Evolutionary conservation across 192 early-diverging fungal genomes (phyloP), one percentile per base, ranked within the genome.

Genomic region (Podila clonocystis): DNA sequence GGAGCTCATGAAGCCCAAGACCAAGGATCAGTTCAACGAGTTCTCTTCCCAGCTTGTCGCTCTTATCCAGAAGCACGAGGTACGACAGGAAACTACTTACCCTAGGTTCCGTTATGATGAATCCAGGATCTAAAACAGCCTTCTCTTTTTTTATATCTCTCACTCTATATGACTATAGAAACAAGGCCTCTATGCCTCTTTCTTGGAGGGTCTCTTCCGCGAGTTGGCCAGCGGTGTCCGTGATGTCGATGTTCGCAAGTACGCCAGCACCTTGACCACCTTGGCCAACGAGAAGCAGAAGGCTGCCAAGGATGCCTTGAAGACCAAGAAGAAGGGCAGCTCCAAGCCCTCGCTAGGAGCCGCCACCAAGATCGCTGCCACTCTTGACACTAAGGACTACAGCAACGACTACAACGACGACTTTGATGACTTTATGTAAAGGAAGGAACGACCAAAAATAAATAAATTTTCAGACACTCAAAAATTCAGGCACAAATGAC

Each of bases 231-330:
- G 74, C 28, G 85, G 90, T 11, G 77, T 91, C 33, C 71, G 71
- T 50, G 93, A 94, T 62, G 71, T 84, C 7, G 92, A 94, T 45
- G 88, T 92, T 13, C 84, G 89, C 65, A 92, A 92, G 70, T 67
- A 86, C 31, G 63, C 91, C 20, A 86, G 85, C 73, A 84, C 90
- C 9, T 70, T 94, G 75, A 89, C 88, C 4, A 84, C 87, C 3
- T 74, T 94, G 64, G 93, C 91, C 59, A 92, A 92, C 68, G 93
- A 94, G 85, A 93, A 94, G 85, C 88, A 92, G 80, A 88, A 84
- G 62, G 85, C 85, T 22, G 82, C 84, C 12, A 85, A 86, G 62
- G 93, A 94, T 24, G 87, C 82, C 3, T 22, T 70, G 55, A 94
- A 94, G 87, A 73, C 82, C 58, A 92, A 92, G 86, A 93, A 94